Percentiles rank a stretch among this genome's conserved stretches.
phyloP scores from a whole-genome alignment of 495 filamentous ascomycete species.

The Cetradonia linearis region DNA sequence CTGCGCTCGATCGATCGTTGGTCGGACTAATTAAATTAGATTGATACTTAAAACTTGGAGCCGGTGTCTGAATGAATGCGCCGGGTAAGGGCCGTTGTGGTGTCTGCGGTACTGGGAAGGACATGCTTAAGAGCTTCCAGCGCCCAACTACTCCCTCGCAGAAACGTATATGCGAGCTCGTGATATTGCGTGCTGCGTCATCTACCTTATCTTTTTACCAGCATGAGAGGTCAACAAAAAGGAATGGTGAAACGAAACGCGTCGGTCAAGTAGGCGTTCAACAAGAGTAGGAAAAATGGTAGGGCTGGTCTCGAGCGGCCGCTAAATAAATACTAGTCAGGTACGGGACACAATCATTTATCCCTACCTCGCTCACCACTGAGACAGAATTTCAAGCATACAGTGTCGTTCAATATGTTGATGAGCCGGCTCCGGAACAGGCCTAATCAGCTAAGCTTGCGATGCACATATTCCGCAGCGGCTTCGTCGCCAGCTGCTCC shows the following conservation, averaged over 20 bases:
- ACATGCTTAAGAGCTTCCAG: constrained; percentile 33
- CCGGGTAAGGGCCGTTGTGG: constrained; percentile 59
- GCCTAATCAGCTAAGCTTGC: constrained; percentile 11
- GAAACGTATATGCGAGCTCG: not conserved
- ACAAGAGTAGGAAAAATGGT: not conserved
- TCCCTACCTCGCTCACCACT: too few relatives aligned
- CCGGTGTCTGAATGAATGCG: constrained; percentile 64
- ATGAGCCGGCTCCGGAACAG: not conserved
- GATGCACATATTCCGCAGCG: constrained; percentile 25
- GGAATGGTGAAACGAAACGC: not conserved
- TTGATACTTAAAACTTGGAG: constrained; percentile 24
- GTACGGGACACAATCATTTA: too few relatives aligned
- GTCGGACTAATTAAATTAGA: constrained; percentile 11
- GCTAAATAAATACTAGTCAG: constrained; percentile 1
- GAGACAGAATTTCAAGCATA: not conserved
- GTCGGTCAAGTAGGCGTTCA: not conserved
- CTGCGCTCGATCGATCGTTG: constrained; percentile 11
- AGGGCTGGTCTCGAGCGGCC: constrained; percentile 3
- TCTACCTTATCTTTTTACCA: not conserved
- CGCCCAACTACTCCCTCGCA: not conserved
- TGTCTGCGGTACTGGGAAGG: constrained; percentile 52
- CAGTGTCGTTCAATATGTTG: not conserved
- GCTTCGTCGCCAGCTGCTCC: constrained; percentile 34
- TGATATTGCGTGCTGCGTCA: constrained; percentile 2
- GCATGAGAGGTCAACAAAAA: not conserved